Evolutionary conservation across 352 stramenopile genomes (phyloP).

Genomic region (Pythium rishiriense): DNA sequence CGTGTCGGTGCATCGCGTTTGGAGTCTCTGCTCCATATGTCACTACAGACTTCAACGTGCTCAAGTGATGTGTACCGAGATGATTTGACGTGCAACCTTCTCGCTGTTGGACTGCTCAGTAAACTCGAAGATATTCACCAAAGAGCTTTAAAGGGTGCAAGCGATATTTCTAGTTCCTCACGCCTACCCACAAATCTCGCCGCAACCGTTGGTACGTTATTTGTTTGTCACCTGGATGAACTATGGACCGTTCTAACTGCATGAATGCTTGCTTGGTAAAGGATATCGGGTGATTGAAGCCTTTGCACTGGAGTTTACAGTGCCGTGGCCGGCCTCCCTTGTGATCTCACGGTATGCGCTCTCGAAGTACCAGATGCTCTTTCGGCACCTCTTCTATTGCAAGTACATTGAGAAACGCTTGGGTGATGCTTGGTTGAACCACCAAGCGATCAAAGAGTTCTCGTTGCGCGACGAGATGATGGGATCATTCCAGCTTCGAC

Average conservation of each 20-base stretch:
- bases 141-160: slow-evolving; percentile 59
- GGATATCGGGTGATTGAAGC: slow-evolving; percentile 94
- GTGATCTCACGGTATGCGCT: slow-evolving; percentile 94
- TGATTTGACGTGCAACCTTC: slow-evolving; percentile 87
- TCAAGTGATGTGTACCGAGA: slow-evolving; percentile 89
- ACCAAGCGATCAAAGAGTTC: slow-evolving; percentile 93
- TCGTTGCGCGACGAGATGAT: slow-evolving; percentile 86
- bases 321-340: slow-evolving; percentile 98
- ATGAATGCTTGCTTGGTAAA: not conserved
- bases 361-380: slow-evolving; percentile 99
- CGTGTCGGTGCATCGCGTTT: slow-evolving; percentile 90
- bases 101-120: slow-evolving; percentile 86
- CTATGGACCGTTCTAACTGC: not conserved
- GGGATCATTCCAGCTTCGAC: slow-evolving; percentile 93
- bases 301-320: slow-evolving; percentile 95
- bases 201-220: slow-evolving; percentile 20
- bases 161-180: slow-evolving; percentile 58
- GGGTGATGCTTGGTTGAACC: slow-evolving; percentile 94
- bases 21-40: slow-evolving; percentile 94
- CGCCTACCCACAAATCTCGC: slow-evolving; percentile 19
- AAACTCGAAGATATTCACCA: slow-evolving; percentile 93
- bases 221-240: not conserved
- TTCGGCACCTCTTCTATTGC: slow-evolving; percentile 98
- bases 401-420: slow-evolving; percentile 98
- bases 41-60: slow-evolving; percentile 92